phyloP scores from a whole-genome alignment of 805 yeast species.

The Starmerella sp. region DNA sequence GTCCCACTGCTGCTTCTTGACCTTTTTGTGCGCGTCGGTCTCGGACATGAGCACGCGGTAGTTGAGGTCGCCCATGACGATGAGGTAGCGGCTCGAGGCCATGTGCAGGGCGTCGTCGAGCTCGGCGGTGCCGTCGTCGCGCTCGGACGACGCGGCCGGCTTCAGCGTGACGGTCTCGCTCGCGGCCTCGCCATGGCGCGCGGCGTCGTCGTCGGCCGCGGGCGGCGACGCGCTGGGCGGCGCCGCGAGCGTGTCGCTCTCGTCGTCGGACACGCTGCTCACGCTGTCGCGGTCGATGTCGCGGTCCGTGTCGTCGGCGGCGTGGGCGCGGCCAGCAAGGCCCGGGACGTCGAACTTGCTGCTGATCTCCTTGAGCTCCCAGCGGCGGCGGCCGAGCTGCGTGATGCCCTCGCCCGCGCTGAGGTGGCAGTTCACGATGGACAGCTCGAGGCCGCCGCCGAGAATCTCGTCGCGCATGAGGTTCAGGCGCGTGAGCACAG shows the following conservation, averaged over 20 bases:
- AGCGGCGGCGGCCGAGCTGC: slow-evolving; percentile 33
- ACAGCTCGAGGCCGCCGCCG: slow-evolving; percentile 27
- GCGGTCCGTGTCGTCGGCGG: neutral
- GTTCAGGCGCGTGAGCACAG: slow-evolving; percentile 37
- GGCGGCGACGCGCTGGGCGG: neutral
- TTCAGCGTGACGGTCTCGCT: neutral
- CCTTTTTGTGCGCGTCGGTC: slow-evolving; percentile 26
- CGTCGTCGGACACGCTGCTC: slow-evolving; percentile 13
- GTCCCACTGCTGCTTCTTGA: slow-evolving; percentile 27
- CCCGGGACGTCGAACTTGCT: slow-evolving; percentile 25
- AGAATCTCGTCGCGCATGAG: slow-evolving; percentile 24
- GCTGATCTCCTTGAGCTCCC: slow-evolving; percentile 36
- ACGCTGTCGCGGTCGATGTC: slow-evolving; percentile 9
- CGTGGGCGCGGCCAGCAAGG: slow-evolving; percentile 11
- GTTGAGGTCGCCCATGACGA: slow-evolving; percentile 47
- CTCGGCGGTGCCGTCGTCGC: neutral
- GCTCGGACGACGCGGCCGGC: neutral
- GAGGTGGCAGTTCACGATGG: slow-evolving; percentile 42
- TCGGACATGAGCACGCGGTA: slow-evolving; percentile 39
- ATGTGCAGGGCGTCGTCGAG: slow-evolving; percentile 1
- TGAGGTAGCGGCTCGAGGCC: slow-evolving; percentile 15
- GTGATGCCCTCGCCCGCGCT: slow-evolving; percentile 34
- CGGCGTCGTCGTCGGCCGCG: neutral
- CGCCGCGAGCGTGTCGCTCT: neutral
- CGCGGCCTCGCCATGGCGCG: neutral